Evolutionary conservation across 1,284 basidiomycete species (phyloP).

Genomic region (Cystobasidium pallidum): DNA sequence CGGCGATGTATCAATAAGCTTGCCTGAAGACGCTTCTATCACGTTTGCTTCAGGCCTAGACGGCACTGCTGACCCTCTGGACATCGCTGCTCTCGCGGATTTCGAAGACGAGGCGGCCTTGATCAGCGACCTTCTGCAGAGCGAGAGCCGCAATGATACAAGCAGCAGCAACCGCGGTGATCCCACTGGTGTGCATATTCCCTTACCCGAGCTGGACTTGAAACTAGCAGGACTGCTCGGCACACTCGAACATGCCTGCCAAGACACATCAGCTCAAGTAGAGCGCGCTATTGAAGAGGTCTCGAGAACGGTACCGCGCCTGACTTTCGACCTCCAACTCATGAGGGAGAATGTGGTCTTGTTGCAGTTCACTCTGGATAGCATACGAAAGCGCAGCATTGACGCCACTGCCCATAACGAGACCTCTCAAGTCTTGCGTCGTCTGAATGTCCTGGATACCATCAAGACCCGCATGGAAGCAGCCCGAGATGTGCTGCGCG

Average conservation of each 20-base stretch:
- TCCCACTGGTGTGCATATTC: not conserved
- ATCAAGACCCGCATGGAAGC: slow-evolving; percentile 83
- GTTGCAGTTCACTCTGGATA: slow-evolving; percentile 61
- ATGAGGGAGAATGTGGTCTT: slow-evolving; percentile 85
- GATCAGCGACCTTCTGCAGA: slow-evolving; percentile 36
- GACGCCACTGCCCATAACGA: slow-evolving; percentile 42
- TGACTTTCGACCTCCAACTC: slow-evolving; percentile 91
- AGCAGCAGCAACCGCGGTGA: not conserved
- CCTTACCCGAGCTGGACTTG: slow-evolving; percentile 70
- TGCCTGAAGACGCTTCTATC: slow-evolving; percentile 20
- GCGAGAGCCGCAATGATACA: not conserved
- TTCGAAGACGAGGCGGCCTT: slow-evolving; percentile 37
- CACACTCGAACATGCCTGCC: slow-evolving; percentile 75
- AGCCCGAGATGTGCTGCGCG: slow-evolving; percentile 78
- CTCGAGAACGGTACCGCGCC: slow-evolving; percentile 78
- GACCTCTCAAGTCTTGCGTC: slow-evolving; percentile 63
- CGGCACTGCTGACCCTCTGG: slow-evolving; percentile 25
- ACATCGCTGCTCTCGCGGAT: slow-evolving; percentile 31
- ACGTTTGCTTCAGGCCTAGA: not conserved
- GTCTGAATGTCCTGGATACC: slow-evolving; percentile 74
- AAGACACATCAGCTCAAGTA: slow-evolving; percentile 80
- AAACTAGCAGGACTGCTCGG: slow-evolving; percentile 73
- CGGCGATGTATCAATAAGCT: slow-evolving; percentile 18
- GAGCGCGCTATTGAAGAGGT: slow-evolving; percentile 88
- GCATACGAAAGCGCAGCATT: slow-evolving; percentile 50